phyloP scores from a whole-genome alignment of 768 basidiomycete genomes.

The Pisolithus microcarpus region DNA sequence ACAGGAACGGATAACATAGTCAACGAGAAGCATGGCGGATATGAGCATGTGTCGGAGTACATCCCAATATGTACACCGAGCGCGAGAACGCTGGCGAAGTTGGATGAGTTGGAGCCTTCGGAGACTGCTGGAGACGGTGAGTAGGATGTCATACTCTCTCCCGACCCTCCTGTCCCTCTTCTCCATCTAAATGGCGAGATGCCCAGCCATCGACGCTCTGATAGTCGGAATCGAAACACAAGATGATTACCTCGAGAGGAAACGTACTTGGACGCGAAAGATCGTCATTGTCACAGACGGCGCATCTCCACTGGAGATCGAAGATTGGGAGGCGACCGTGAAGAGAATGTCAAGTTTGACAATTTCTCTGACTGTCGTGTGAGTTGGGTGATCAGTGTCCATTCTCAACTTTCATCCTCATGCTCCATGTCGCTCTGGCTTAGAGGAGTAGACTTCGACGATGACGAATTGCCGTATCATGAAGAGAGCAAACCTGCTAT shows the following conservation, averaged over 20 bases:
- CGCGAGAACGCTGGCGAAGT: constrained; percentile 54
- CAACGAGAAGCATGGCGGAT: constrained; percentile 55
- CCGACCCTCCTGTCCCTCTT: not conserved
- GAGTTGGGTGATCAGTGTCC: constrained; percentile 14
- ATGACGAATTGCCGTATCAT: constrained; percentile 53
- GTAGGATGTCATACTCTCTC: constrained; percentile 16
- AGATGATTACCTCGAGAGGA: constrained; percentile 53
- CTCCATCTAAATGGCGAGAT: not conserved
- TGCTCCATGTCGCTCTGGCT: not conserved
- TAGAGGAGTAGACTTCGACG: constrained; percentile 88
- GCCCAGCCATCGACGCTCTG: constrained; percentile 73
- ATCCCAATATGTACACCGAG: constrained; percentile 65
- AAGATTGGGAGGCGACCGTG: constrained; percentile 68
- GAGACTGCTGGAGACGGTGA: constrained; percentile 57
- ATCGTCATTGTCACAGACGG: constrained; percentile 83
- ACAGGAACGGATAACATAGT: constrained; percentile 63
- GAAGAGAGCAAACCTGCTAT: constrained; percentile 63
- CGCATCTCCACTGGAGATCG: constrained; percentile 62
- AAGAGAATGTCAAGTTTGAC: constrained; percentile 54
- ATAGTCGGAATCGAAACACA: constrained; percentile 85
- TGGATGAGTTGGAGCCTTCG: constrained; percentile 54
- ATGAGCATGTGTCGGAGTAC: constrained; percentile 67
- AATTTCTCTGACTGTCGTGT: constrained; percentile 69
- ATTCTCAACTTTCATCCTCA: constrained; percentile 4
- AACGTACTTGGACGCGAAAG: constrained; percentile 81